Evolutionary conservation across 176 grass and related monocot species (phyloP), one percentile per base, ranked within the genome.

Genomic region (Avena insularis): DNA sequence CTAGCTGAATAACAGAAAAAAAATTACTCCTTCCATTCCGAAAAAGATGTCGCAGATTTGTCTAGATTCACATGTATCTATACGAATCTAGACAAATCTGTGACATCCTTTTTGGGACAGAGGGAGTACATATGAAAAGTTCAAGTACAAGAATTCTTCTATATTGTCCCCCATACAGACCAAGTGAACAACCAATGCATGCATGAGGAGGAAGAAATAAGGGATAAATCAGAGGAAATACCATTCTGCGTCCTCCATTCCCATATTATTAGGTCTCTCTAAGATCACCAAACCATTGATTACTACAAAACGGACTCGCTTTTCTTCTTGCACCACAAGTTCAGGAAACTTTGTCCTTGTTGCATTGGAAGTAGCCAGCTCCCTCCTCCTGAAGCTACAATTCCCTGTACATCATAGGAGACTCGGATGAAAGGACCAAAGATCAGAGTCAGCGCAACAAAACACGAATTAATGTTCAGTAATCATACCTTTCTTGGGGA

Each of bases 271-370:
- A 87, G 95, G 93, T 82, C 89, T 95, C 78, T 98, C 93, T 77
- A 93, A n/a, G 53, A 98, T 92, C 8, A 65, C 79, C 85, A 95
- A 66, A 10, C 95, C 93, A 57, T 98, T 98, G 86, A 95, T 89
- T 40, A 98, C 95, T 31, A 95, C 93, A 86, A 98, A 98, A 61
- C 95, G 93, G n/a, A 98, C 89, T 86, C 95, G 72, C 66, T 98
- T 98, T 86, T 98, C 95, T 89, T 98, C 95, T 77, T 92, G 93
- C 54, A 95, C 91, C 21, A 98, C 95, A 71, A 98, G 89, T 78
- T 98, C 93, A 87, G 95, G 93, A 86, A 95, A 95, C 55, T n/a
- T 91, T 55, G 81, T 91, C 66, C 91, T 87, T 63, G 93, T 92
- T 79, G 95, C 72, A 77, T 89, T 90, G 63, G 93, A 98, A 58